Evolutionary conservation across 768 basidiomycete genomes (phyloP), one percentile per base, ranked within the genome.

Genomic region (Auriculariales sp.): DNA sequence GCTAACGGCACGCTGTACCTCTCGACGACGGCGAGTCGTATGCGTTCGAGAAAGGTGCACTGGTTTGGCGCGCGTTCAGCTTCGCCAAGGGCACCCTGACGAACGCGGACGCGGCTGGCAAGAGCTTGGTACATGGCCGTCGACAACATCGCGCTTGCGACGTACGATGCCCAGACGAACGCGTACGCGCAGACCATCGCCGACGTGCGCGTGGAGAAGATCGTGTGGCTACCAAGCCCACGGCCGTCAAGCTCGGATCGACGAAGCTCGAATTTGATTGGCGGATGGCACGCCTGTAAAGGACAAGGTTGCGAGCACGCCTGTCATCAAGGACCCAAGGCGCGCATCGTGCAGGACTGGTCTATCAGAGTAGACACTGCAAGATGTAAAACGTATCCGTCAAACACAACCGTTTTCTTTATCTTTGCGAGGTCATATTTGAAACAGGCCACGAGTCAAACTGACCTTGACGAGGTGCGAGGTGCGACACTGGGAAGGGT

Each of bases 1-100:
- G 93, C 93, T 0, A 61, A 59, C 1, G 95, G 95, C 31, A 86
- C 93, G 59, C 71, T 99, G 31, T 99, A 98, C 65, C 75, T n/a
- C n/a, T 94, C 50, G 95, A 99, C 61, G 95, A 98, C 56, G 95
- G 95, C 12, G 83, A 83, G 47, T 77, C 83, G 0, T 98, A 79
- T 64, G 67, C 72, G 3, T 81, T 92, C 64, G 67, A 75, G 51
- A 34, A 73, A 4, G 95, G 95, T 27, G 71, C 90, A 52, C 77
- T 87, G 61, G 70, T 95, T 52, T 93, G 88, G 88, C 79, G 89
- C 49, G 68, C 72, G 52, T 88, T 93, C 59, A 25, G 27, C 22
- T 44, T 44, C 19, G 15, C 39, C 39, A 65, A 77, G 54, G 71
- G 64, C 47, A 68, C 70, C 28, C 58, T 71, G 46, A 59, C 57